phyloP scores from a whole-genome alignment of 108 stramenopile genomes.

The Conticribra guillardii region DNA sequence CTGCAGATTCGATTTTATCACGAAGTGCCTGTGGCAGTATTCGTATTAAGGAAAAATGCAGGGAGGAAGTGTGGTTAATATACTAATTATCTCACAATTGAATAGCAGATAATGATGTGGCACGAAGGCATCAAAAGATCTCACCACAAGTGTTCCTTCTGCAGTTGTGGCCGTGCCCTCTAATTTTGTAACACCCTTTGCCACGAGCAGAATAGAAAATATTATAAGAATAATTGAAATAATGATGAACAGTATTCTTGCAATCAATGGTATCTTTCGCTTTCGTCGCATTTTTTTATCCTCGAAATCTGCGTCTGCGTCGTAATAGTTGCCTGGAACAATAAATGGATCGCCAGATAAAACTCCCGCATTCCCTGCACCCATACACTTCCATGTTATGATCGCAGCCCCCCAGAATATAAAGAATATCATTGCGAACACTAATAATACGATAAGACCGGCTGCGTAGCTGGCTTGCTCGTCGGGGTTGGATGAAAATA shows the following conservation, averaged over 20 bases:
- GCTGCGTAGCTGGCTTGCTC: constrained; percentile 19
- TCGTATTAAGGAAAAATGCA: too few species aligned
- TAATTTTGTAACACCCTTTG: constrained; percentile 11
- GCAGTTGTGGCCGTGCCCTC: constrained; percentile 15
- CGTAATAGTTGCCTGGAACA: not conserved
- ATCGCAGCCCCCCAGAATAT: constrained; percentile 14
- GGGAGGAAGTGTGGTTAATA: not conserved
- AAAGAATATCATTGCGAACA: constrained; percentile 20
- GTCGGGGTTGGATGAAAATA: constrained; percentile 8
- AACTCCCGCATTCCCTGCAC: constrained; percentile 12
- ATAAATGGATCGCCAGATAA: constrained; percentile 4
- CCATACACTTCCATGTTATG: constrained; percentile 25
- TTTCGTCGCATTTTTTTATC: not conserved
- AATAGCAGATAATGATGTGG: not conserved
- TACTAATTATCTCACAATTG: not conserved
- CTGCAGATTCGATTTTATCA: constrained; percentile 13
- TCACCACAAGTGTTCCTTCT: constrained; percentile 11
- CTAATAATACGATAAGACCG: constrained; percentile 10
- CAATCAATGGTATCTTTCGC: not conserved
- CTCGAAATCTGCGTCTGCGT: too few species aligned
- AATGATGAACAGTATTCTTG: constrained; percentile 7
- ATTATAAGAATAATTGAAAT: constrained; percentile 6
- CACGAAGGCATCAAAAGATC: not conserved
- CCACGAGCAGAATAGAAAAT: constrained; percentile 8
- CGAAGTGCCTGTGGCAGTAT: not conserved